Evolutionary conservation across 2,329 filamentous ascomycete genomes (phyloP).

Genomic region (Didymella lethalis): DNA sequence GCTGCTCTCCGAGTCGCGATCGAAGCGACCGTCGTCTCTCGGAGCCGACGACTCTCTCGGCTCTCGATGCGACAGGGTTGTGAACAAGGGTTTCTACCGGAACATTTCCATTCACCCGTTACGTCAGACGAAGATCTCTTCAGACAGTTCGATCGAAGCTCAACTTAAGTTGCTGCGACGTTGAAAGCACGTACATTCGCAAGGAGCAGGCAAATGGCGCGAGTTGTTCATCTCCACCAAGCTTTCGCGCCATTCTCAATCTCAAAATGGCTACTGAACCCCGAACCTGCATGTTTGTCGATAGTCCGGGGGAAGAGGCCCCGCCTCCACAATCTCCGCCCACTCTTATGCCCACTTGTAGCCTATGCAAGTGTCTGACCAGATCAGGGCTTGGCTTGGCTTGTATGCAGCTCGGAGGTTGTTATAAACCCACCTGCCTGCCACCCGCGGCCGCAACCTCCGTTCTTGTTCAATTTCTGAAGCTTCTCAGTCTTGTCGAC

Average conservation of each 20-base stretch:
- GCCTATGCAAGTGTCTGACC: slow-evolving; percentile 10
- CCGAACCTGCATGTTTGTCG: slow-evolving; percentile 6
- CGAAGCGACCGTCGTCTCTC: slow-evolving; percentile 4
- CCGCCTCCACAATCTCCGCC: slow-evolving; percentile 18
- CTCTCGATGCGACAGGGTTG: slow-evolving; percentile 16
- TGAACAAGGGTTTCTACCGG: slow-evolving; percentile 5
- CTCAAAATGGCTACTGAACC: slow-evolving; percentile 1
- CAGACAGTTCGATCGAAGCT: too few relatives aligned
- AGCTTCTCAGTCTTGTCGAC: background rate
- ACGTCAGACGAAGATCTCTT: slow-evolving; percentile 11
- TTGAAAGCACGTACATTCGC: background rate
- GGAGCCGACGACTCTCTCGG: background rate
- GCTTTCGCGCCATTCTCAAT: background rate
- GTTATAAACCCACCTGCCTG: slow-evolving; percentile 11
- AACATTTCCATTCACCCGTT: slow-evolving; percentile 7
- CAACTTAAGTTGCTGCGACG: too few relatives aligned
- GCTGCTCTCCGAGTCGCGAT: background rate
- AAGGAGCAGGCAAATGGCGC: too few relatives aligned
- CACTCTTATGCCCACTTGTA: slow-evolving; percentile 16
- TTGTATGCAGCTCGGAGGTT: slow-evolving; percentile 9
- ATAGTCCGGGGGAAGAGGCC: slow-evolving; percentile 6
- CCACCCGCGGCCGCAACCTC: slow-evolving; percentile 1
- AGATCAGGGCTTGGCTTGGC: slow-evolving; percentile 17
- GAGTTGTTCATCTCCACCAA: background rate
- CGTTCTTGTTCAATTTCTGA: background rate